Evolutionary conservation across 2,329 filamentous ascomycete species (phyloP).

Genomic region (Diplodia scrobiculata): DNA sequence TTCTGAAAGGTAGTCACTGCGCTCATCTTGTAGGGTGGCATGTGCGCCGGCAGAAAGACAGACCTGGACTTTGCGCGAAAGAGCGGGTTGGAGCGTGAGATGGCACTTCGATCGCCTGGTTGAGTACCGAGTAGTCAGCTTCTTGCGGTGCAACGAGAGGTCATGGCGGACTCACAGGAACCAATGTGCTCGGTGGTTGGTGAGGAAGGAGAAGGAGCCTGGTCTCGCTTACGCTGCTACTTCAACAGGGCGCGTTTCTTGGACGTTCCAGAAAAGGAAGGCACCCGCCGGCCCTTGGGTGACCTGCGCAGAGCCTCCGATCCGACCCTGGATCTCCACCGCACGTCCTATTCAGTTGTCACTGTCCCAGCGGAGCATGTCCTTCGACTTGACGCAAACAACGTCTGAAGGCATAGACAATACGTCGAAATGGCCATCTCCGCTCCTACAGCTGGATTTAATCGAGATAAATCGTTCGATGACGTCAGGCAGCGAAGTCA

Average conservation of each 20-base stretch:
- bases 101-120: too few species aligned
- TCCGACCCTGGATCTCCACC: background rate
- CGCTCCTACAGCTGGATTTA: background rate
- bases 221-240: background rate
- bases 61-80: background rate
- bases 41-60: background rate
- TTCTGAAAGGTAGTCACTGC: constrained; percentile 10
- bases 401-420: too few species aligned
- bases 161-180: background rate
- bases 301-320: background rate
- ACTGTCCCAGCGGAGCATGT: too few species aligned
- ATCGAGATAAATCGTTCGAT: background rate
- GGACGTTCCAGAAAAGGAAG: background rate
- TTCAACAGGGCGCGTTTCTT: background rate
- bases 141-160: background rate
- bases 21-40: background rate
- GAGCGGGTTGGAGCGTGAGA: background rate
- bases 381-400: too few species aligned
- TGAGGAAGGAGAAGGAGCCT: background rate
- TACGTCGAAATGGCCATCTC: too few species aligned
- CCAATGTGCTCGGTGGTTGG: background rate
- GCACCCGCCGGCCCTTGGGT: background rate
- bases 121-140: background rate
- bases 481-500: background rate
- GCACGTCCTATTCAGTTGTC: too few species aligned